Percentiles rank a stretch among this genome's conserved stretches.
These are phyloP conservation scores for Theobroma grandiflorum DNA, from an alignment of 441 rosid genomes.

Conservation along the genomic window DNA sequence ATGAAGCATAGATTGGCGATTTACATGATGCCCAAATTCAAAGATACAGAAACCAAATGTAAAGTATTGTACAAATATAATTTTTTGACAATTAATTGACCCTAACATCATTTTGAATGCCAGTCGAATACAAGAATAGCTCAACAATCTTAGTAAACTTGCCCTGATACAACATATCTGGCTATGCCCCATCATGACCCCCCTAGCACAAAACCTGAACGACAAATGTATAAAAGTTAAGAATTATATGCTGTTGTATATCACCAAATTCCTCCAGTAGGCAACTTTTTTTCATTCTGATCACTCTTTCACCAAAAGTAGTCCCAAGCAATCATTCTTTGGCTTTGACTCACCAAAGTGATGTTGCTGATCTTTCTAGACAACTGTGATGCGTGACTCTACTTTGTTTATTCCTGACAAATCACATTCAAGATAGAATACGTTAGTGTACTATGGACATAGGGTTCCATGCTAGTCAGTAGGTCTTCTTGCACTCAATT, in stretches of 20 bases:
- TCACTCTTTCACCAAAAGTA: neutral
- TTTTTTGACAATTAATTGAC: neutral
- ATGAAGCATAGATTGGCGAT: neutral
- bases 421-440: neutral
- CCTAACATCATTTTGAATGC: neutral
- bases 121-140: neutral
- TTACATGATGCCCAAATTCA: neutral
- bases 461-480: neutral
- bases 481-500: neutral
- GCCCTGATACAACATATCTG: neutral
- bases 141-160: conserved; percentile 11
- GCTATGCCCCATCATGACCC: neutral
- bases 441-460: neutral
- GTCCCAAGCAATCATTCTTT: neutral
- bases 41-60: neutral
- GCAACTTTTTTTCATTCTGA: neutral
- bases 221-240: neutral
- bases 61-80: neutral
- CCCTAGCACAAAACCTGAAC: neutral
- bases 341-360: neutral
- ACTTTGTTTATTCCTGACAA: conserved; percentile 41
- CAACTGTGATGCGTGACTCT: neutral
- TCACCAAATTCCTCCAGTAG: neutral
- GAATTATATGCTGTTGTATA: neutral
- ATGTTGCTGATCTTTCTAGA: neutral